Conservation (phyloP, 1,139 yeast species). For the Candida sp. region DNA sequence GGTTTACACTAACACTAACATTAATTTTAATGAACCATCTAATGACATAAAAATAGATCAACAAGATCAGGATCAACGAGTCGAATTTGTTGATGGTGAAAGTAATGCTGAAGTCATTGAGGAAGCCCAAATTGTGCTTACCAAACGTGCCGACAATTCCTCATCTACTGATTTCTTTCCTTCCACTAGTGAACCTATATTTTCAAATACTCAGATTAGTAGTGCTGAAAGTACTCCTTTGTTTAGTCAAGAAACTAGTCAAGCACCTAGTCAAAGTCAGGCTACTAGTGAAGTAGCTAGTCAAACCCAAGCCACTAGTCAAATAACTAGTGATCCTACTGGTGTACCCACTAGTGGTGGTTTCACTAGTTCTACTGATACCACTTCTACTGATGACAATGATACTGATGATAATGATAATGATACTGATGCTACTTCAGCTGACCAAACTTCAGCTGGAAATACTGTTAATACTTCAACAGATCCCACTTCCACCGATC, state of each 20-base stretch:
- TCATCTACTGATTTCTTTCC: background rate
- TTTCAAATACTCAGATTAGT: background rate
- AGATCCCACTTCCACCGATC: too few relatives aligned
- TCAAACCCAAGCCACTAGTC: background rate
- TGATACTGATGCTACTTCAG: too few relatives aligned
- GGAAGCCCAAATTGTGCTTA: constrained; percentile 11
- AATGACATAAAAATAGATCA: too few relatives aligned
- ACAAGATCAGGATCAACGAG: too few relatives aligned
- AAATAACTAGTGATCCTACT: background rate
- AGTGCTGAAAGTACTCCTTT: background rate
- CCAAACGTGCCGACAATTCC: background rate
- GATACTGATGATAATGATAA: too few relatives aligned
- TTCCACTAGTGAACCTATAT: background rate
- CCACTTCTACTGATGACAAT: background rate
- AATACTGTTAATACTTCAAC: too few relatives aligned
- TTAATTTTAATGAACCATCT: too few relatives aligned
- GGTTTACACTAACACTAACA: too few relatives aligned
- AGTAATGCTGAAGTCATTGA: constrained; percentile 48
- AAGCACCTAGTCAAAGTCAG: too few relatives aligned
- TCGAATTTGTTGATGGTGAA: constrained; percentile 19
- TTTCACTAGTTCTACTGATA: background rate
- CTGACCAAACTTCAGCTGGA: too few relatives aligned
- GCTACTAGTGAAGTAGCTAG: too few relatives aligned
- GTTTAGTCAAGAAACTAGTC: background rate
- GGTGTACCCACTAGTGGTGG: background rate